phyloP scores from a whole-genome alignment of 768 basidiomycete species.

The Myochromella boudieri region DNA sequence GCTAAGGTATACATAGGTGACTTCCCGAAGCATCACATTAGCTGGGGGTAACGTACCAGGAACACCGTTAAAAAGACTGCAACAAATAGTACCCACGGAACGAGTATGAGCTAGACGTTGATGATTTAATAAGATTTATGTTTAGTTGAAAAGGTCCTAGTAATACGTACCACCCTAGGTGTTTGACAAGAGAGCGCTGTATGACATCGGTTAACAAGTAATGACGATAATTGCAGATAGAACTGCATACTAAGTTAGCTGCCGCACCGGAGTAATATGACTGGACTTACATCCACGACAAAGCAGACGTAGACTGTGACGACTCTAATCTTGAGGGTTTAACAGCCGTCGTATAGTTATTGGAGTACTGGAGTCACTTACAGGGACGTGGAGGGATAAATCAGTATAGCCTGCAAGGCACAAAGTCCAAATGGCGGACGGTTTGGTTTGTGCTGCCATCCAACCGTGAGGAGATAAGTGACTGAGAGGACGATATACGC shows the following conservation, averaged over 20 bases:
- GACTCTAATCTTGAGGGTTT: background rate
- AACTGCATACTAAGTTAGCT: too few species aligned
- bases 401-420: background rate
- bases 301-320: background rate
- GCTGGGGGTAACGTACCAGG: background rate
- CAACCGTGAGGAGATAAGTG: background rate
- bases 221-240: background rate
- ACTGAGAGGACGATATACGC: background rate
- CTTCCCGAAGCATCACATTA: background rate
- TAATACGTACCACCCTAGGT: background rate
- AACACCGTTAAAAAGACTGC: background rate
- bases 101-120: background rate
- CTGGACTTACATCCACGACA: background rate
- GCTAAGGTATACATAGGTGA: background rate
- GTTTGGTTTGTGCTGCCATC: background rate
- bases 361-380: background rate
- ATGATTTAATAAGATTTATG: background rate
- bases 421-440: background rate
- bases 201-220: too few species aligned
- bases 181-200: background rate
- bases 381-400: background rate
- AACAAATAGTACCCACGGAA: background rate
- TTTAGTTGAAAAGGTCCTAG: background rate
- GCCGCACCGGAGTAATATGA: too few species aligned
- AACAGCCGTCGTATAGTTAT: background rate